A percentile compares a stretch with the other conserved stretches of the same genome.
Evolutionary conservation across 176 grass and related monocot species (phyloP).

Genomic region (Aegilops longissima): DNA sequence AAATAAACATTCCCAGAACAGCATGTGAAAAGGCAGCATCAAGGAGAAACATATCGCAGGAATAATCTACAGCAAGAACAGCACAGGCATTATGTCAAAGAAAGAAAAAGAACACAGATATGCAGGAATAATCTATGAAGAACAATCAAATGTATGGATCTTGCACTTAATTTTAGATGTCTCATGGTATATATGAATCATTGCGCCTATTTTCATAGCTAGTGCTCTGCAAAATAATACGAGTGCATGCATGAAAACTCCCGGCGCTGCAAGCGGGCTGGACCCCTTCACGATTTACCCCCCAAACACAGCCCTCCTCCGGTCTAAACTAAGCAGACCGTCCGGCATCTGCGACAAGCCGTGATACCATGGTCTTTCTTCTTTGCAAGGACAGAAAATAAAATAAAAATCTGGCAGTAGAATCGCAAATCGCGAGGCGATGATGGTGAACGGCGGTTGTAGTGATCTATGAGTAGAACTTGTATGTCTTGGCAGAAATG

Average conservation of each 20-base stretch:
- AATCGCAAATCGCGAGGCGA: neutral
- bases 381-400: neutral
- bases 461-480: constrained; percentile 61
- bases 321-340: neutral
- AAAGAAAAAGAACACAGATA: no score
- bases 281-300: neutral
- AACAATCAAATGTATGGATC: neutral
- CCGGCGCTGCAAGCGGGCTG: neutral
- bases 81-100: no score
- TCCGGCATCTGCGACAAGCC: neutral
- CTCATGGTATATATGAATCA: neutral
- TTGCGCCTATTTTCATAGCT: neutral
- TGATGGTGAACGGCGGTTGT: neutral
- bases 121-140: neutral
- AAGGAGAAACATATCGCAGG: neutral
- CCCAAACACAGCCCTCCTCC: neutral
- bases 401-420: neutral
- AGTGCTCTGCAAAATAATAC: neutral
- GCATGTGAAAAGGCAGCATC: neutral
- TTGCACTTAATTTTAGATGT: neutral
- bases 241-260: neutral
- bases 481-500: constrained; percentile 42
- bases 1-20: neutral
- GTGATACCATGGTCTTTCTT: neutral
- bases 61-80: no score